Conservation (phyloP, 495 filamentous ascomycete species). For the Aspergillus panamensis region DNA sequence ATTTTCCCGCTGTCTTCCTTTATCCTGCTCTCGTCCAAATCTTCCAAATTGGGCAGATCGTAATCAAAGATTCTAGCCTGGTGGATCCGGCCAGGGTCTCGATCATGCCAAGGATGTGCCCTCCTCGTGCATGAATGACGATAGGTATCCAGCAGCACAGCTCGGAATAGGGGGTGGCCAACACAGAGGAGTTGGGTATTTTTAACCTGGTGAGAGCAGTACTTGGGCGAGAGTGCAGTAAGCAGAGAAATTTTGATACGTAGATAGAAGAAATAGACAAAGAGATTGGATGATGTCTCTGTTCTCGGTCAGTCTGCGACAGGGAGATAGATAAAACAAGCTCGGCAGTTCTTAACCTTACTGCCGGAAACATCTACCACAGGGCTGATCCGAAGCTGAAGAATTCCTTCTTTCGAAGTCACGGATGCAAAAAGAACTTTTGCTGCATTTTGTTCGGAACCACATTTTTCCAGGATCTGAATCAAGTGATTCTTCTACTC, state of each 20-base stretch:
- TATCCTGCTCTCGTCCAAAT: slow-evolving; percentile 6
- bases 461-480: too few relatives aligned
- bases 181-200: slow-evolving; percentile 4
- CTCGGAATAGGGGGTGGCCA: slow-evolving; percentile 4
- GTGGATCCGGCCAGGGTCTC: slow-evolving; percentile 24
- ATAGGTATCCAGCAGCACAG: background rate
- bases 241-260: too few relatives aligned
- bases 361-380: background rate
- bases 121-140: slow-evolving; percentile 11
- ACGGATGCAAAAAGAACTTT: too few relatives aligned
- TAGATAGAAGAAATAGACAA: too few relatives aligned
- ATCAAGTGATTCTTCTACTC: too few relatives aligned
- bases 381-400: background rate
- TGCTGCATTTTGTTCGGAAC: too few relatives aligned
- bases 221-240: too few relatives aligned
- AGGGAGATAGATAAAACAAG: background rate
- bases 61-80: slow-evolving; percentile 11
- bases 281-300: too few relatives aligned
- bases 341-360: background rate
- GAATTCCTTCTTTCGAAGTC: background rate
- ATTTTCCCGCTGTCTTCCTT: too few relatives aligned
- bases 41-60: slow-evolving; percentile 15
- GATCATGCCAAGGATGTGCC: slow-evolving; percentile 21
- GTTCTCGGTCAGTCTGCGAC: too few relatives aligned
- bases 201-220: background rate